A percentile compares a stretch with the other conserved stretches of the same genome.
Conservation (phyloP, 805 yeast species). For the Ogataea populi-albae region DNA sequence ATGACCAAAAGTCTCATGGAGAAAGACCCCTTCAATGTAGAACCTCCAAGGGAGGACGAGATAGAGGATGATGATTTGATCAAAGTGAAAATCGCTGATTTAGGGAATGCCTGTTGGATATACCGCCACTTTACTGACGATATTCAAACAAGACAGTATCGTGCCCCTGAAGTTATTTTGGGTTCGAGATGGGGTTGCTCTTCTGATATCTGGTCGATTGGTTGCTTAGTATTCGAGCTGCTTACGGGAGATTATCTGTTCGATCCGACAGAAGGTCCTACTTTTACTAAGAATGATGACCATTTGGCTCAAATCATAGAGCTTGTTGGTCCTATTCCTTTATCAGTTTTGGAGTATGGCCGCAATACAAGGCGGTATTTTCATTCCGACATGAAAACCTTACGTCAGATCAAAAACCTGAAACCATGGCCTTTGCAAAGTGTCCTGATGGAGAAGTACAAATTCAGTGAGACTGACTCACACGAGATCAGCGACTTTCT, state of each 20-base stretch:
- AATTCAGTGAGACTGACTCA: conserved; percentile 65
- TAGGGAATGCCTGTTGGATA: conserved; percentile 88
- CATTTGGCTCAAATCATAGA: conserved; percentile 95
- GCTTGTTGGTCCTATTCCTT: conserved; percentile 38
- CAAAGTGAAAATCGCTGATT: conserved; percentile 85
- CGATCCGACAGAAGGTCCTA: conserved; percentile 78
- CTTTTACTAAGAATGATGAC: conserved; percentile 88
- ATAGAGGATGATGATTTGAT: conserved; percentile 50
- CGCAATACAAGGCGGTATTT: conserved; percentile 49
- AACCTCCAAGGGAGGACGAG: conserved; percentile 37
- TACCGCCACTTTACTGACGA: conserved; percentile 81
- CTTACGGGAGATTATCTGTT: conserved; percentile 92
- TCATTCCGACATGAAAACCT: conserved; percentile 37
- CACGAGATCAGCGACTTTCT: conserved; percentile 71
- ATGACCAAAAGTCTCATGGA: conserved; percentile 39
- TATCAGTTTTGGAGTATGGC: conserved; percentile 59
- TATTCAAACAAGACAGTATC: conserved; percentile 87
- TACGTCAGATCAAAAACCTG: conserved; percentile 74
- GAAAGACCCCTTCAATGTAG: conserved; percentile 27
- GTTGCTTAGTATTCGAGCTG: conserved; percentile 85
- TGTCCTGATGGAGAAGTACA: conserved; percentile 84
- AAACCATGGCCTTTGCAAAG: conserved; percentile 86
- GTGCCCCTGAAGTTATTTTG: conserved; percentile 83
- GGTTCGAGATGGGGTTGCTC: conserved; percentile 93
- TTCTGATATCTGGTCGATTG: conserved; percentile 95